Conservation (phyloP, 305 asterid genomes). For the Plantago coronopus region DNA sequence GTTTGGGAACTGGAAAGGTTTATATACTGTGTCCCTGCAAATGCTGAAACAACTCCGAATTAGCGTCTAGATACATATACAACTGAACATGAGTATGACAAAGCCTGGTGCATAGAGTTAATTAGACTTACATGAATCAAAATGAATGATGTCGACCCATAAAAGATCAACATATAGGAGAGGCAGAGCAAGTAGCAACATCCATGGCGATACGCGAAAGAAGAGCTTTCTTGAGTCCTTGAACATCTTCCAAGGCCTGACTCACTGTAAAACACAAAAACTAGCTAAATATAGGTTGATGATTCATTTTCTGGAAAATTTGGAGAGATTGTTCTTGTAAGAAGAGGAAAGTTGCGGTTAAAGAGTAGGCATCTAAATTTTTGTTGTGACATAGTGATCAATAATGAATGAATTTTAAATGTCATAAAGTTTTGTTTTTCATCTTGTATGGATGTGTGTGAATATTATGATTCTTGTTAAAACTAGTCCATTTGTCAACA, state of each 20-base stretch:
- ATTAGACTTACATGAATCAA: slow-evolving; percentile 28
- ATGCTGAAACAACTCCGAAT: slow-evolving; percentile 2
- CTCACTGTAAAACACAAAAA: neutral
- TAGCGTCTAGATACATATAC: neutral
- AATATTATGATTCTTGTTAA: no score
- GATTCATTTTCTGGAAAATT: no score
- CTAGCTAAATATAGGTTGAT: neutral
- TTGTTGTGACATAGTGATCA: no score
- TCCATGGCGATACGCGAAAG: slow-evolving; percentile 31
- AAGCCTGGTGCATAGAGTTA: neutral
- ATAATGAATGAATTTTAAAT: no score
- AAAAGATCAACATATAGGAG: slow-evolving; percentile 29
- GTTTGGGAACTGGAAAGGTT: slow-evolving; percentile 7
- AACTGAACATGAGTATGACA: neutral
- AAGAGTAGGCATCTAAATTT: no score
- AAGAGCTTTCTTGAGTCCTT: slow-evolving; percentile 27
- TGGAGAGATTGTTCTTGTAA: no score
- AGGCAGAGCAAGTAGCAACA: slow-evolving; percentile 35
- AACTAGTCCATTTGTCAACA: no score
- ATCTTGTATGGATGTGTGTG: neutral
- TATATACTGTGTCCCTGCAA: slow-evolving; percentile 24
- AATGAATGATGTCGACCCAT: slow-evolving; percentile 23
- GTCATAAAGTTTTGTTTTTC: slow-evolving; percentile 3
- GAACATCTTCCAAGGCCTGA: slow-evolving; percentile 21
- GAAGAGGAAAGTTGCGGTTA: no score